These are phyloP conservation scores for Periconia digitata DNA, from an alignment of 2,329 filamentous ascomycete species.

Conservation along the genomic window DNA sequence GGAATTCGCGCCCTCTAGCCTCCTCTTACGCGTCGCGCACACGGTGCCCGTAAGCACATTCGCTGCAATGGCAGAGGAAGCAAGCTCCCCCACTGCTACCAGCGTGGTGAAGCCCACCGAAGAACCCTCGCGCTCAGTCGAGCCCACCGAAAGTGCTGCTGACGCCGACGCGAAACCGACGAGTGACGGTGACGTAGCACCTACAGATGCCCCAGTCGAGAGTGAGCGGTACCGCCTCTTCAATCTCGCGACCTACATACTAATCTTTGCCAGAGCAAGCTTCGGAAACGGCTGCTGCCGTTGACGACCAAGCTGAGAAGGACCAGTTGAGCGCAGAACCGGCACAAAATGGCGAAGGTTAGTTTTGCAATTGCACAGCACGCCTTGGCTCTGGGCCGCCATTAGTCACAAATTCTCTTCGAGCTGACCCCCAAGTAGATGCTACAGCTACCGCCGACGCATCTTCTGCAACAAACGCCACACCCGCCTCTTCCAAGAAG, in stretches of 20 bases:
- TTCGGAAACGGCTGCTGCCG: constrained; percentile 17
- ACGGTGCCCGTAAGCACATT: constrained; percentile 36
- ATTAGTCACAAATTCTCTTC: no score
- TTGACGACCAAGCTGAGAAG: constrained; percentile 18
- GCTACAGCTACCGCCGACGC: constrained; percentile 39
- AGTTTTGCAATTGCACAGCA: constrained; percentile 10
- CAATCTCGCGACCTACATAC: constrained; percentile 4
- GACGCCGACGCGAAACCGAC: constrained; percentile 32
- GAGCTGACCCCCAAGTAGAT: constrained; percentile 17
- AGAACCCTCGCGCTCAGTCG: constrained; percentile 32
- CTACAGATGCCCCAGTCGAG: constrained; percentile 27
- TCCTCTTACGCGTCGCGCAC: constrained; percentile 38
- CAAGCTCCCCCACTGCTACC: constrained; percentile 26
- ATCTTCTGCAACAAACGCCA: constrained; percentile 51
- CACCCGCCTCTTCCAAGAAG: constrained; percentile 46
- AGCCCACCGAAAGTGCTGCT: constrained; percentile 27
- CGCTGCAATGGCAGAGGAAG: constrained; percentile 41
- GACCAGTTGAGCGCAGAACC: constrained; percentile 23
- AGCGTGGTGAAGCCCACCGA: constrained; percentile 32
- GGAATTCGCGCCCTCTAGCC: constrained; percentile 33
- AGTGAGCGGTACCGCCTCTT: constrained; percentile 23
- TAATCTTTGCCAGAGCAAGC: constrained; percentile 25
- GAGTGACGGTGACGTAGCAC: constrained; percentile 31
- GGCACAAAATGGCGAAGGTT: constrained; percentile 26
- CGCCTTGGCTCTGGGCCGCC: background rate